Percentiles rank a stretch among this genome's conserved stretches.
phyloP scores from a whole-genome alignment of 495 filamentous ascomycete species.

The Penicillium taxi region DNA sequence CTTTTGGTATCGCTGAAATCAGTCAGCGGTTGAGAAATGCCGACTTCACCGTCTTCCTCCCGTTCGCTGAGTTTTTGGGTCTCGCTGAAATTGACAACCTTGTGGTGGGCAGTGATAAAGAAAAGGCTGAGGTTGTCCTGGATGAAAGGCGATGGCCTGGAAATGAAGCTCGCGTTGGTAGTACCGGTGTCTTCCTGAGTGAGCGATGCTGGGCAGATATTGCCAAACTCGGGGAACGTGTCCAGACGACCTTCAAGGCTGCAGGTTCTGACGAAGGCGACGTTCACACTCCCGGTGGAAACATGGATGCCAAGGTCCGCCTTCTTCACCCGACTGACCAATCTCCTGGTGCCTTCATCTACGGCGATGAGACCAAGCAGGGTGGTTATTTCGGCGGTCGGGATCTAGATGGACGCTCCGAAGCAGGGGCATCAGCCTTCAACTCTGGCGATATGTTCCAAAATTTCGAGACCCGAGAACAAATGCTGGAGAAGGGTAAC shows the following conservation, averaged over 20 bases:
- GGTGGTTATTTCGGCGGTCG: slow-evolving; percentile 76
- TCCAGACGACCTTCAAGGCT: slow-evolving; percentile 45
- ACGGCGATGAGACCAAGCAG: slow-evolving; percentile 60
- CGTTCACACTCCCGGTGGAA: slow-evolving; percentile 34
- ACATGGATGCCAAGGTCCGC: slow-evolving; percentile 63
- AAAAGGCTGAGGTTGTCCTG: slow-evolving; percentile 83
- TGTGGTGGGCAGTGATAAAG: slow-evolving; percentile 83
- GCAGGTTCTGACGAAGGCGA: slow-evolving; percentile 45
- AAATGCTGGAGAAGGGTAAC: slow-evolving; percentile 90
- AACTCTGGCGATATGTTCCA: slow-evolving; percentile 95
- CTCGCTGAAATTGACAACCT: slow-evolving; percentile 73
- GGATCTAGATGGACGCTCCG: slow-evolving; percentile 78
- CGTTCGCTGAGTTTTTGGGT: slow-evolving; percentile 91
- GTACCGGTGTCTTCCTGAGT: slow-evolving; percentile 90
- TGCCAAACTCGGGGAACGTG: slow-evolving; percentile 63
- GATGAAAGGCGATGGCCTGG: slow-evolving; percentile 84
- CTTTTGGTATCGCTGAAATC: slow-evolving; percentile 94
- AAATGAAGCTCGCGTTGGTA: slow-evolving; percentile 85
- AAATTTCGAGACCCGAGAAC: slow-evolving; percentile 84
- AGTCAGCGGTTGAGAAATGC: slow-evolving; percentile 85
- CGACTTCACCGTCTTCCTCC: slow-evolving; percentile 91
- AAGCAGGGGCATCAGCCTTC: slow-evolving; percentile 82
- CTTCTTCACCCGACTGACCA: slow-evolving; percentile 51
- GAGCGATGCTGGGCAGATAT: slow-evolving; percentile 92
- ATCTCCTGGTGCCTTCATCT: slow-evolving; percentile 55